Conservation (phyloP, 2,329 filamentous ascomycete species). For the Aphanoascus verrucosus region DNA sequence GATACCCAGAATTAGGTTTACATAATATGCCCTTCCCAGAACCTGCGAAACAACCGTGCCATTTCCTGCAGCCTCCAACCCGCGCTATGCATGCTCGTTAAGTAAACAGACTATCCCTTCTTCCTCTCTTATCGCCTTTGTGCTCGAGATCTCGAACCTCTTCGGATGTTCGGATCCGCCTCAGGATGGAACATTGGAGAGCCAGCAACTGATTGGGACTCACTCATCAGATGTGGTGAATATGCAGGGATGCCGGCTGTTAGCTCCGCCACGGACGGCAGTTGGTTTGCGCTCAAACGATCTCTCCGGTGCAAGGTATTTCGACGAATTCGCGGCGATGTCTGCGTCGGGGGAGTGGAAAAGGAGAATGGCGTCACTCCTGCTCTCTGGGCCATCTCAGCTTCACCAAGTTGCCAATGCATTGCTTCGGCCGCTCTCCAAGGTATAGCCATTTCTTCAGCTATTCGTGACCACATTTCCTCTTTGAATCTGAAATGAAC, state of each 20-base stretch:
- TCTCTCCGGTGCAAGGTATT: slow-evolving; percentile 33
- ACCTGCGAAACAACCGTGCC: slow-evolving; percentile 1
- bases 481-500: slow-evolving; percentile 65
- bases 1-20: slow-evolving; percentile 7
- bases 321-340: slow-evolving; percentile 29
- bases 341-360: slow-evolving; percentile 43
- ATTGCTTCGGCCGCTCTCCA: slow-evolving; percentile 95
- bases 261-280: slow-evolving; percentile 39
- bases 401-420: slow-evolving; percentile 93
- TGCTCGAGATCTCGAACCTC: slow-evolving; percentile 10
- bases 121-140: slow-evolving; percentile 4
- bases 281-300: slow-evolving; percentile 26
- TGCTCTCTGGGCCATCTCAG: slow-evolving; percentile 70
- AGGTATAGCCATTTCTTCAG: slow-evolving; percentile 86
- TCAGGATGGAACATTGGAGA: slow-evolving; percentile 9
- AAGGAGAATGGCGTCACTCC: slow-evolving; percentile 68
- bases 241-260: slow-evolving; percentile 39
- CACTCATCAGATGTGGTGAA: slow-evolving; percentile 25
- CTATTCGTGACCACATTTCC: slow-evolving; percentile 95
- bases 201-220: not conserved
- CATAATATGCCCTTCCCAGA: slow-evolving; percentile 8
- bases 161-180: slow-evolving; percentile 1
- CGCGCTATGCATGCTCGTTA: slow-evolving; percentile 9
- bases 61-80: slow-evolving; percentile 6
- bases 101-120: not conserved